Evolutionary conservation across 495 filamentous ascomycete species (phyloP), one percentile per base, ranked within the genome.

Genomic region (Penicillium longicatenatum): DNA sequence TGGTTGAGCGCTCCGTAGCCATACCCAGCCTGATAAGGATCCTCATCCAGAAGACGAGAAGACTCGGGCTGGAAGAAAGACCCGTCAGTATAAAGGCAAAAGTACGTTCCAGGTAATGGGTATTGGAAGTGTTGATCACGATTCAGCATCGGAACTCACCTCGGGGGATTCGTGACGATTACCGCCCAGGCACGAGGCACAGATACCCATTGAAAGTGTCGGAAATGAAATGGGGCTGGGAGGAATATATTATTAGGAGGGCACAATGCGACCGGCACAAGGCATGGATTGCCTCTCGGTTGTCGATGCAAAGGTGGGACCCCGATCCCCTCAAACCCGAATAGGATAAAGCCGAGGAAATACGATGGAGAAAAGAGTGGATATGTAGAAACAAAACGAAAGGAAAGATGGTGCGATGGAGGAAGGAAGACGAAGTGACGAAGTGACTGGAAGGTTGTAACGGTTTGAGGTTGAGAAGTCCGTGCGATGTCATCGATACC

Each of bases 31-130:
- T 78, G 79, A 60, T 81, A 83, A 52, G 76, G 71, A 55, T 82
- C 79, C 29, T 83, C 79, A 31, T 80, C 76, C 35, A 83, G 74
- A 2, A 83, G 66, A 47, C 79, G 77, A 37, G 79, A 79, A 53
- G 79, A 81, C 56, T 83, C 80, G 41, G 75, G 68, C 74, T 79
- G 21, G 6, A 50, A 39, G 22, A 26, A 45, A 43, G 26, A 26
- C 37, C 58, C 64, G 68, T 76, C 67, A 70, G 69, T 46, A 55
- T 62, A 26, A 58, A 6, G 21, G 4, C 26, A 26, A 6, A 6
- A 26, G 26, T 26, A 26, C 26, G 26, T 26, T 51, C 56, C 57
- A 56, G 55, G 48, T 58, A 56, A 52, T 62, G 52, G 31, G 62
- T 61, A 52, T 58, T 37, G 50, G 61, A 61, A 48, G 61, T 56